Evolutionary conservation across 352 stramenopile genomes (phyloP), one percentile per base, ranked within the genome.

Genomic region (Pelagophyceae sp.): DNA sequence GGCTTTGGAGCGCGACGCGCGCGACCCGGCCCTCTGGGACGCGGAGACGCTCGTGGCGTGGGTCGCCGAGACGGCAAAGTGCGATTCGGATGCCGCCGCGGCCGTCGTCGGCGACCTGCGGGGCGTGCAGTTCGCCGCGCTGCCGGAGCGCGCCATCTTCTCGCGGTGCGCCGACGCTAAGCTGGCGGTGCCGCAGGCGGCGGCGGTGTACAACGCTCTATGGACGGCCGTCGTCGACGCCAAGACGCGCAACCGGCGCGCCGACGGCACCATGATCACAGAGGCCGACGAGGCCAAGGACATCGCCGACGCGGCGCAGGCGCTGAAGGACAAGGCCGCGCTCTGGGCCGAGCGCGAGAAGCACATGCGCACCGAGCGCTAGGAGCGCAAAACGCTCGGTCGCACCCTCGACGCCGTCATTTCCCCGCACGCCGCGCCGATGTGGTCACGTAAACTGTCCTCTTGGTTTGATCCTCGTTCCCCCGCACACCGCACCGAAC

Each of bases 61-160:
- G 61, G 85, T 87, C 32, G 84, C 86, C 2, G 77, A 72, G 51
- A 90, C 89, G 54, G 71, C 81, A 11, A 89, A 89, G 81, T 92
- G 90, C 61, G 76, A 70, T 0, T 45, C 50, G 31, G 90, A 90
- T 71, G 75, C 90, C 38, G 82, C 78, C 40, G 76, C 81, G 27
- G 83, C 82, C 0, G 75, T 91, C 0, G 85, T 91, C 71, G 87
- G 87, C 11, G 82, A 86, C 38, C 86, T 90, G 80, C 80, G 89
- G 27, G 83, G 72, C 40, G 72, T 82, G 35, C 86, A 87, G 31
- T 90, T 92, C 54, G 89, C 84, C 23, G 71, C 87, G 38, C 80
- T 87, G 25, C 82, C 87, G 0, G 90, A 91, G 71, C 87, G 85
- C 23, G 85, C 91, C 50, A 82, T 92, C 40, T 92, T 74, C 31